phyloP scores from a whole-genome alignment of 192 early-diverging fungal species.

The Phlyctochytrium bullatum region DNA sequence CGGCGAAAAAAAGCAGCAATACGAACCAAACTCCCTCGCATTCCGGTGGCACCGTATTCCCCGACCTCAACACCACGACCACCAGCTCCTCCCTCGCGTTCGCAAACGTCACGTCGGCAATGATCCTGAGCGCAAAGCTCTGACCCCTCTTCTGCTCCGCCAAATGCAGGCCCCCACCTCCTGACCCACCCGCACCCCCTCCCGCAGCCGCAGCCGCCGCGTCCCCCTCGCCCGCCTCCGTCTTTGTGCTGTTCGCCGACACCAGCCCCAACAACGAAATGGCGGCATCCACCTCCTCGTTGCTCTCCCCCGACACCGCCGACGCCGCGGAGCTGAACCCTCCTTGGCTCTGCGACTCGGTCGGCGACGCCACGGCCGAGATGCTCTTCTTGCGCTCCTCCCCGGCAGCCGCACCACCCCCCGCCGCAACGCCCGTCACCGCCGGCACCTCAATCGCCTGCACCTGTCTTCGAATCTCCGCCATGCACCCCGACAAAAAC shows the following conservation, averaged over 20 bases:
- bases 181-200: background rate
- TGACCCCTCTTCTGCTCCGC: too few relatives aligned
- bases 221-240: constrained; percentile 13
- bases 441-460: background rate
- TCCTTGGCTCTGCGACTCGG: background rate
- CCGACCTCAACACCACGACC: constrained; percentile 8
- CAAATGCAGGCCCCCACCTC: too few relatives aligned
- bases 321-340: background rate
- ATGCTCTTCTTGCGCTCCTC: background rate
- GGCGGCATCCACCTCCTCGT: constrained; percentile 19
- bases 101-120: background rate
- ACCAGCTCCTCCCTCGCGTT: constrained; percentile 3
- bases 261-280: constrained; percentile 19
- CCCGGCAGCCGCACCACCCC: background rate
- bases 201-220: background rate
- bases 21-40: constrained; percentile 27
- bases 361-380: background rate
- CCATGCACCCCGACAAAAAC: background rate
- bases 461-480: constrained; percentile 7
- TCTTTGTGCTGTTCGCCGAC: background rate
- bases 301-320: background rate
- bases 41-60: constrained; percentile 9
- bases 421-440: too few relatives aligned
- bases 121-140: constrained; percentile 2
- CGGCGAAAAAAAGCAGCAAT: background rate